phyloP scores from a whole-genome alignment of 1,284 basidiomycete species.

The Calocybe gambosa region DNA sequence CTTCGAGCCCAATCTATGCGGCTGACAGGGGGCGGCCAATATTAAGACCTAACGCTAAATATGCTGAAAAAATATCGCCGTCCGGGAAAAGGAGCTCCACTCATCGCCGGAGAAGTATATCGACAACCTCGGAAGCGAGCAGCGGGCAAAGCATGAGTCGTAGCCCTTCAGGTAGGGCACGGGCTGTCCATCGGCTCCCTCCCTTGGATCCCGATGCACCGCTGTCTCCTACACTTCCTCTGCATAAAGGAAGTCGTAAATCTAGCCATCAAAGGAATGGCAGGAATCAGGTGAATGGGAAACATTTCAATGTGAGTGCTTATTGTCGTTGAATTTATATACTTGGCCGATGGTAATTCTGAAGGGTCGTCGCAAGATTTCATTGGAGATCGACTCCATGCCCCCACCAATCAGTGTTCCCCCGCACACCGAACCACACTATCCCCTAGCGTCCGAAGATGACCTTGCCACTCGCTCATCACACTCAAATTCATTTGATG shows the following conservation, averaged over 20 bases:
- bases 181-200: slow-evolving; percentile 60
- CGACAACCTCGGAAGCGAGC: slow-evolving; percentile 44
- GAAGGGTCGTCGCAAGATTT: slow-evolving; percentile 13
- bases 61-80: slow-evolving; percentile 10
- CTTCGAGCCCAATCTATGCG: slow-evolving; percentile 8
- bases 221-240: slow-evolving; percentile 9
- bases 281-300: slow-evolving; percentile 27
- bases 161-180: slow-evolving; percentile 43
- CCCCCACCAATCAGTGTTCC: slow-evolving; percentile 23
- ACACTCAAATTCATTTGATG: slow-evolving; percentile 5
- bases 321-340: not conserved
- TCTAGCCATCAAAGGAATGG: slow-evolving; percentile 15
- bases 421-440: slow-evolving; percentile 8
- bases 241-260: slow-evolving; percentile 8
- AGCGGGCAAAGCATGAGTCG: slow-evolving; percentile 49
- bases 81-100: slow-evolving; percentile 12
- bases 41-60: slow-evolving; percentile 14
- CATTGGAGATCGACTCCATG: slow-evolving; percentile 19
- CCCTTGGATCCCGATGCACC: slow-evolving; percentile 20
- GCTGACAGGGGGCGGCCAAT: slow-evolving; percentile 14
- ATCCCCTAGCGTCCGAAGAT: slow-evolving; percentile 4
- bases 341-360: not conserved
- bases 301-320: slow-evolving; percentile 23
- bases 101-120: slow-evolving; percentile 37
- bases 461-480: not conserved